Percentiles rank a stretch among this genome's conserved stretches.
Conservation (phyloP, 257 asterid species). For the Leonotis leonurus region DNA sequence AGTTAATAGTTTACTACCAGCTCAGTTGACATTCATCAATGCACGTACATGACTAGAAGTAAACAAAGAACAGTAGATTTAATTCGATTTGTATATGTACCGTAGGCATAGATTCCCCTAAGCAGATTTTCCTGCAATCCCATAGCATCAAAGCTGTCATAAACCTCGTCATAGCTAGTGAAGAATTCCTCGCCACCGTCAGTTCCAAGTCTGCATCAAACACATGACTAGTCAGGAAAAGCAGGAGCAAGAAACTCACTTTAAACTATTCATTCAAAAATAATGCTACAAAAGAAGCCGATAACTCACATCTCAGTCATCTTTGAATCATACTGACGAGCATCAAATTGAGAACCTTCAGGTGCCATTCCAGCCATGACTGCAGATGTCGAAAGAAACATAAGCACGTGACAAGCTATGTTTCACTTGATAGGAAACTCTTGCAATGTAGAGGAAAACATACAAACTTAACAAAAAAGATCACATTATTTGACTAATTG, state of each 20-base stretch:
- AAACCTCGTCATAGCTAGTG: slow-evolving; percentile 53
- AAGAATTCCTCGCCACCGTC: slow-evolving; percentile 42
- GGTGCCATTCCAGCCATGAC: slow-evolving; percentile 42
- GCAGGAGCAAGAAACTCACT: neutral
- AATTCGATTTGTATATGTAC: slow-evolving; percentile 19
- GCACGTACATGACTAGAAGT: neutral
- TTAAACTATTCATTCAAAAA: neutral
- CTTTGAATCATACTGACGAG: slow-evolving; percentile 34
- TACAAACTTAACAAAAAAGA: neutral
- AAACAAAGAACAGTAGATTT: neutral
- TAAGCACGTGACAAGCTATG: neutral
- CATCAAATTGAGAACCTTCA: slow-evolving; percentile 47
- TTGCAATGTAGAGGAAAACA: neutral
- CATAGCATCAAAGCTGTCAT: slow-evolving; percentile 55
- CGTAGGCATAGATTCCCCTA: slow-evolving; percentile 60
- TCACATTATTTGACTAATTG: no score
- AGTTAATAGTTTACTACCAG: neutral
- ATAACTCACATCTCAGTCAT: slow-evolving; percentile 37
- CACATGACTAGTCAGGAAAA: neutral
- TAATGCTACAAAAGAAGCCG: neutral
- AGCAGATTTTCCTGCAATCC: slow-evolving; percentile 53
- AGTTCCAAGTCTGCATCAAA: slow-evolving; percentile 33
- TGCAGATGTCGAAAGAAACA: slow-evolving; percentile 4
- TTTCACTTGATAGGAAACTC: neutral
- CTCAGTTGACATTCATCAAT: neutral